These are phyloP conservation scores for Jatropha multifida DNA, from an alignment of 441 rosid species.

Conservation along the genomic window DNA sequence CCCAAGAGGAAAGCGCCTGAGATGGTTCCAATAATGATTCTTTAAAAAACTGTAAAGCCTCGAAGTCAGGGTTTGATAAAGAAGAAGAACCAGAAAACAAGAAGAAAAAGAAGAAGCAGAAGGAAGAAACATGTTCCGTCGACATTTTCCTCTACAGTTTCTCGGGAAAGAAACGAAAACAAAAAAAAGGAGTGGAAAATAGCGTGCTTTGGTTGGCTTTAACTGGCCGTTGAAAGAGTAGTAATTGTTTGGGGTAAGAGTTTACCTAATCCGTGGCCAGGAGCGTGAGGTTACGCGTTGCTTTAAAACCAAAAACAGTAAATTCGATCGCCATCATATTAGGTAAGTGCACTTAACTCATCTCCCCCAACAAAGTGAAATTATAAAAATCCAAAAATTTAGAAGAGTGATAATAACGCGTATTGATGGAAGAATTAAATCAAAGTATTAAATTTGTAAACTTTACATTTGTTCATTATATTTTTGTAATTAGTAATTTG, in stretches of 20 bases:
- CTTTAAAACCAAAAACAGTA: not conserved
- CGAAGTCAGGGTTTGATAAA: conserved; percentile 17
- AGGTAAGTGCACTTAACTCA: too few species aligned
- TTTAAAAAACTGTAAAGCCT: conserved; percentile 35
- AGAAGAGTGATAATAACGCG: too few species aligned
- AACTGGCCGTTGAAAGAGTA: conserved; percentile 20
- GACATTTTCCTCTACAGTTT: conserved; percentile 12
- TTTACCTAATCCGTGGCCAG: conserved; percentile 12
- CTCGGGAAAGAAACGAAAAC: not conserved
- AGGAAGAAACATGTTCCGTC: not conserved
- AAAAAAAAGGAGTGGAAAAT: not conserved
- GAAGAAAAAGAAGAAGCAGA: not conserved
- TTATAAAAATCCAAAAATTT: too few species aligned
- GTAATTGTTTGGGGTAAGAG: not conserved
- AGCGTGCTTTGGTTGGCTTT: not conserved
- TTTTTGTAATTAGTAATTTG: too few species aligned
- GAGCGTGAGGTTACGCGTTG: conserved; percentile 6
- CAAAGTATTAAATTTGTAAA: too few species aligned
- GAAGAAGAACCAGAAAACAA: conserved; percentile 10
- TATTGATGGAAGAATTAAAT: too few species aligned
- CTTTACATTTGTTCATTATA: too few species aligned
- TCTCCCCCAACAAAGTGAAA: too few species aligned
- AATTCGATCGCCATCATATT: too few species aligned
- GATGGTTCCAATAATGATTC: conserved; percentile 21
- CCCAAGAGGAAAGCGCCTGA: conserved; percentile 31